Percentiles rank a stretch among this genome's conserved stretches.
These are phyloP conservation scores for Russula earlei DNA, from an alignment of 768 basidiomycete genomes.

Conservation along the genomic window DNA sequence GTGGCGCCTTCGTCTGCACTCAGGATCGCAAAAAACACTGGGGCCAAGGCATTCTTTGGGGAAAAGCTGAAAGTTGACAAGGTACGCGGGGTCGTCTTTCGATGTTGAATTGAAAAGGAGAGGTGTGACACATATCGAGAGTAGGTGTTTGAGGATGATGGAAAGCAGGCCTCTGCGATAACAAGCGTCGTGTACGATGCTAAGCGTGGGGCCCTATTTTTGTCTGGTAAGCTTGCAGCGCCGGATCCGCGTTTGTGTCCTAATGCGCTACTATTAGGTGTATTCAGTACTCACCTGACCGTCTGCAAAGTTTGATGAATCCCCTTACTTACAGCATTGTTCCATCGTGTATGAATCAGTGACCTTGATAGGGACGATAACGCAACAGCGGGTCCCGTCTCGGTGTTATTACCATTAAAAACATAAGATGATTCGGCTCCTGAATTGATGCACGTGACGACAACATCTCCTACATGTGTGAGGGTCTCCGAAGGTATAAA, in stretches of 20 bases:
- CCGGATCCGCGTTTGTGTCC: background rate
- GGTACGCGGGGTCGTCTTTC: conserved; percentile 27
- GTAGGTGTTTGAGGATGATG: conserved; percentile 63
- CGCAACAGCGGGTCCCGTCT: too few relatives aligned
- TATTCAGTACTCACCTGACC: background rate
- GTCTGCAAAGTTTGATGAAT: conserved; percentile 4
- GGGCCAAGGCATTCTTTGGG: conserved; percentile 43
- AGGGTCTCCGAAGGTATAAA: too few relatives aligned
- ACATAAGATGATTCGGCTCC: too few relatives aligned
- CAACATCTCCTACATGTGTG: too few relatives aligned
- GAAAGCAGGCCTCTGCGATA: conserved; percentile 42
- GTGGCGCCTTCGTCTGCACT: conserved; percentile 41
- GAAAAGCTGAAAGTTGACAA: conserved; percentile 52
- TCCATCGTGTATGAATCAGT: background rate
- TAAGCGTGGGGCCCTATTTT: conserved; percentile 39
- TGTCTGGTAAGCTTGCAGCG: conserved; percentile 40
- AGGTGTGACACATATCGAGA: conserved; percentile 12
- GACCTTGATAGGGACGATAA: too few relatives aligned
- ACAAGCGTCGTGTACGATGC: conserved; percentile 52
- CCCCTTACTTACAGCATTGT: background rate
- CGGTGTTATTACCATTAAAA: too few relatives aligned
- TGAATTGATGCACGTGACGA: too few relatives aligned
- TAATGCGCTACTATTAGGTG: background rate
- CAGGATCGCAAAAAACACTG: conserved; percentile 45
- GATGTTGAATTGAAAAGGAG: background rate